Evolutionary conservation across 108 stramenopile species (phyloP).

Genomic region (Conticribra guillardii): DNA sequence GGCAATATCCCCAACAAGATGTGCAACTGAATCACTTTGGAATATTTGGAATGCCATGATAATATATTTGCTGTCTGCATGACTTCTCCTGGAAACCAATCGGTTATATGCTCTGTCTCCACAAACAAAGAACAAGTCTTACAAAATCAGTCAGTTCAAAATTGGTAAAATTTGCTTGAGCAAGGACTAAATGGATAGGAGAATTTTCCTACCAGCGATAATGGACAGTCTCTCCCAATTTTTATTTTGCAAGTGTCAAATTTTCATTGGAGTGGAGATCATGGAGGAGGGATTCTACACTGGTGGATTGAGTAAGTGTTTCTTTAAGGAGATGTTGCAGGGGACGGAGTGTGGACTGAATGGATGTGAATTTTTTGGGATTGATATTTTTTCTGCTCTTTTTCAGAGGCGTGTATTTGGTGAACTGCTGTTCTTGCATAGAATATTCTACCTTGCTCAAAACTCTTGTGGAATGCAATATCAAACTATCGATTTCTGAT

Average conservation of each 20-base stretch:
- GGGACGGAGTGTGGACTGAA: background rate
- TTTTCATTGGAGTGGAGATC: constrained; percentile 27
- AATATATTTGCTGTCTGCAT: constrained; percentile 21
- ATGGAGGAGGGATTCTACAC: constrained; percentile 16
- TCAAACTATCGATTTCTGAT: too few relatives aligned
- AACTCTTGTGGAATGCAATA: constrained; percentile 1
- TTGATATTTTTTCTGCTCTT: background rate
- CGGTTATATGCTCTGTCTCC: constrained; percentile 9
- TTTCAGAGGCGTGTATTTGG: too few relatives aligned
- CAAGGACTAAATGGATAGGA: constrained; percentile 14
- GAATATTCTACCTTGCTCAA: constrained; percentile 5
- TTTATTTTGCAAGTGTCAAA: constrained; percentile 28
- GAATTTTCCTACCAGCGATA: constrained; percentile 22
- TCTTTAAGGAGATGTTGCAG: constrained; percentile 23
- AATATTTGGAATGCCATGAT: constrained; percentile 28
- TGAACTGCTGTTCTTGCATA: constrained; percentile 2
- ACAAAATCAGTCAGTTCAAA: constrained; percentile 31
- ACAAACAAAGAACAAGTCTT: constrained; percentile 24
- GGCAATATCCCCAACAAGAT: constrained; percentile 8
- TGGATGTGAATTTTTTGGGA: background rate
- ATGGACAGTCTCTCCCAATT: constrained; percentile 21
- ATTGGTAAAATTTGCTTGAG: constrained; percentile 11
- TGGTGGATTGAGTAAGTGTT: constrained; percentile 16
- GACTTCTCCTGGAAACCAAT: constrained; percentile 22
- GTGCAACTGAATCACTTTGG: constrained; percentile 21